Base-by-base conservation (phyloP, 352 stramenopile genomes). In the Pythium periplocum region DNA sequence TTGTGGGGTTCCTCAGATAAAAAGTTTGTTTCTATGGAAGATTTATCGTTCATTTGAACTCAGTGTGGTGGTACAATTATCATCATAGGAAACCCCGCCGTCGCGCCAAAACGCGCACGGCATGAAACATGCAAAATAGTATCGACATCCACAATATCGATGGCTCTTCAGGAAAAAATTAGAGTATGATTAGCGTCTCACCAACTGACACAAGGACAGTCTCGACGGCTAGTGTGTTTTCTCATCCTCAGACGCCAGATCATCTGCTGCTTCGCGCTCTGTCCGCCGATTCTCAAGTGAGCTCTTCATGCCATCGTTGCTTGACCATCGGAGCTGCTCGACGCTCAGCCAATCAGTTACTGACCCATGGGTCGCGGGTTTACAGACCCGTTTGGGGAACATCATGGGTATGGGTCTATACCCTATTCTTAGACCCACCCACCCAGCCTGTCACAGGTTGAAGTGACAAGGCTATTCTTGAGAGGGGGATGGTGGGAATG, bases 131-230 rank as follows among this genome's bases (percentile, higher is more conserved):
- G 30, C 46, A 41, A 42, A 44, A 44, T 1, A 9, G 31, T 44
- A 50, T 48, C 43, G 44, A 26, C 17, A 26, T 26, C 17, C 42
- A 37, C 40, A 2, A 4, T 49, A 35, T 52, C 32, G 11, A 30
- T 41, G 51, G 59, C 53, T 86, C 77, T 77, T 88, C 78, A 86
- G 78, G 75, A 88, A 88, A 88, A 88, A 88, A 88, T 88, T 88
- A 88, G 78, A 88, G 78, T 87, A 71, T 61, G 58, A 17, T 74
- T 81, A 73, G 66, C 67, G 69, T 61, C 62, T 73, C 75, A 78
- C 59, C 52, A 52, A 72, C 53, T 49, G 59, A 10, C 47, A 62
- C 49, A 47, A 66, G 9, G 50, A 59, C 7, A 40, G 31, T 63
- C 65, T 80, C 57, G 49, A 68, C 71, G 26, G 53, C 68, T 78